A percentile compares a stretch with the other conserved stretches of the same genome.
Evolutionary conservation across 169 alveolate species (phyloP).

Genomic region (Plasmodium gaboni): DNA sequence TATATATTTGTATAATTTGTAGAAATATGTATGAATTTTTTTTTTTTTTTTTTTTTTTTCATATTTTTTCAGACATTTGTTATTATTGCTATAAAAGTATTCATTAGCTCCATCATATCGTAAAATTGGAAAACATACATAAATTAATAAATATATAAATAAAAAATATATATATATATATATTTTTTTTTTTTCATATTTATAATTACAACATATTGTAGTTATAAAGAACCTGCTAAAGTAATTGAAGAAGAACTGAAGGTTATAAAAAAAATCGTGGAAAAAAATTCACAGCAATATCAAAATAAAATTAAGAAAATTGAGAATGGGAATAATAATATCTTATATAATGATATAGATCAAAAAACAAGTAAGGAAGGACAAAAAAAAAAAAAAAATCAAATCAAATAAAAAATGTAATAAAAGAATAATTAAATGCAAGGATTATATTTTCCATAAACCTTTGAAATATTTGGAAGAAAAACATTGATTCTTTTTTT

Average conservation of each 20-base stretch:
- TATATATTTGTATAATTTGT: not conserved
- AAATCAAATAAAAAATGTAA: not conserved
- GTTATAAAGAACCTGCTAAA: conserved; percentile 62
- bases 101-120: conserved; percentile 54
- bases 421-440: too few relatives aligned
- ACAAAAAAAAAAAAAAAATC: conserved; percentile 24
- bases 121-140: conserved; percentile 8
- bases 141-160: not conserved
- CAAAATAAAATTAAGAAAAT: conserved; percentile 16
- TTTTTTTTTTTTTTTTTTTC: conserved; percentile 3
- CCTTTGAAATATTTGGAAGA: too few relatives aligned
- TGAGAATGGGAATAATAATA: not conserved
- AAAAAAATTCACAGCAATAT: conserved; percentile 19
- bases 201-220: not conserved
- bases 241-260: conserved; percentile 59
- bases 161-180: not conserved
- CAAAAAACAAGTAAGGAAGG: conserved; percentile 40
- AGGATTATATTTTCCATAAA: too few relatives aligned
- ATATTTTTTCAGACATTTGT: conserved; percentile 27
- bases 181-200: conserved; percentile 4
- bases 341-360: conserved; percentile 14
- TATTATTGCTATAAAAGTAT: conserved; percentile 27
- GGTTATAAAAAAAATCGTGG: conserved; percentile 40
- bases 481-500: not conserved
- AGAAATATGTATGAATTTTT: not conserved